Base-by-base conservation (phyloP, 345 rosid genomes). In the Hibiscus mutabilis region DNA sequence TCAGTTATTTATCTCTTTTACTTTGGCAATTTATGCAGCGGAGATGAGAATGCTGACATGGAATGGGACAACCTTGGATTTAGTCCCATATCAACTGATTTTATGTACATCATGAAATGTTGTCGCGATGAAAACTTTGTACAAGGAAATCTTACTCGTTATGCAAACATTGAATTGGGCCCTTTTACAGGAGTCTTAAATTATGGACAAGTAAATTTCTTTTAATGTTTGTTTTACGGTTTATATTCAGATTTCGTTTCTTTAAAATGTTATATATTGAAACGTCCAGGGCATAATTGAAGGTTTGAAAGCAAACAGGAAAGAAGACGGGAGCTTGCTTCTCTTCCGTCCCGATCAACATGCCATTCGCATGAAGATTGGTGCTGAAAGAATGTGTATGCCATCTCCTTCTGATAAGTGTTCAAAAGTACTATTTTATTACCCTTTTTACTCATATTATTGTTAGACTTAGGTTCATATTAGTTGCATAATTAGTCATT, bases 311-410 rank as follows among this genome's bases (percentile, higher is more conserved):
- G 98, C 89, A 15, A 77, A 82, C 68, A 87, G 92, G 82, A 88
- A 86, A 71, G 85, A 86, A 77, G 79, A 84, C 22, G 91, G 95
- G 35, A 66, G 82, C 73, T 44, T 90, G 63, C 84, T 88, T 66
- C 75, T 94, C 2, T 94, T 88, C 74, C 95, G 99, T 1, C 97
- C 90, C 0, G 93, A 87, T 25, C 84, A 84, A 42, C 86, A 94
- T 57, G 99, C 95, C 4, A 44, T 78, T 16, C 78, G 97, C 2
- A 87, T 95, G 96, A 80, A 71, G 79, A 59, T 71, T 58, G 97
- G 99, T 0, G 91, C 97, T 35, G 92, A 91, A 59, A 88, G 97
- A 77, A 74, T 94, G 96, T 88, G 97, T 71, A 88, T 91, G 99
- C 90, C 88, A 10, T 88, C 84, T 53, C 97, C 92, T 49, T 85